Conservation (phyloP, 2,329 filamentous ascomycete genomes). For the Colletotrichum karsti region DNA sequence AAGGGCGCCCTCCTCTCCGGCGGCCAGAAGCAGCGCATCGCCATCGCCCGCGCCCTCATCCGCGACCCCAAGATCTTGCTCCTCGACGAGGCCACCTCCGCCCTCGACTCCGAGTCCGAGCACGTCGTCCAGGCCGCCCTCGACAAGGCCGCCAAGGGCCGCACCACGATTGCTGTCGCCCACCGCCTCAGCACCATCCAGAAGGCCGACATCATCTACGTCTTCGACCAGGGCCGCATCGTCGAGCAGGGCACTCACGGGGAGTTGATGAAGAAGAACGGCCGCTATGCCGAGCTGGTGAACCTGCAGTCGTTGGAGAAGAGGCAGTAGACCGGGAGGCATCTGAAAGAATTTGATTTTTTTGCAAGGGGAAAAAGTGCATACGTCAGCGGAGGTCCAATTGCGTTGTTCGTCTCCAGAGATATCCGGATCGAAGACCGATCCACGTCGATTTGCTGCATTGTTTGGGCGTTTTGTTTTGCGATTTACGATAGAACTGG, state of each 20-base stretch:
- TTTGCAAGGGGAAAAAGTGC: too few species aligned
- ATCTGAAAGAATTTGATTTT: neutral
- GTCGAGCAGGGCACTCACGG: conserved; percentile 85
- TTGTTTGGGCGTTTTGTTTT: conserved; percentile 16
- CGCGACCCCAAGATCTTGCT: conserved; percentile 90
- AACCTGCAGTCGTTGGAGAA: conserved; percentile 82
- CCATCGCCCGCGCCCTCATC: conserved; percentile 89
- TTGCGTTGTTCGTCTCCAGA: neutral
- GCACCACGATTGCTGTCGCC: conserved; percentile 93
- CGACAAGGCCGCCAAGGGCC: conserved; percentile 82
- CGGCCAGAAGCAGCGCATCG: conserved; percentile 94
- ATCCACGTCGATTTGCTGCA: conserved; percentile 24
- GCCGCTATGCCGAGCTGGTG: conserved; percentile 81
- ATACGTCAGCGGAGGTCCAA: neutral
- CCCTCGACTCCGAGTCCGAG: conserved; percentile 80
- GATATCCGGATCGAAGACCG: conserved; percentile 24
- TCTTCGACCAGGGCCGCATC: conserved; percentile 90
- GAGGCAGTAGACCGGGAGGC: conserved; percentile 39
- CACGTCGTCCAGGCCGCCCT: conserved; percentile 83
- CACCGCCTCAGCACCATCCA: conserved; percentile 93
- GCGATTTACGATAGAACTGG: neutral
- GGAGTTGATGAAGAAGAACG: conserved; percentile 74
- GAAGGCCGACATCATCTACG: conserved; percentile 93
- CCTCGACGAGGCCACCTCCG: conserved; percentile 83
- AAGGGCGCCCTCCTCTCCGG: conserved; percentile 88